A percentile compares a stretch with the other conserved stretches of the same genome.
Evolutionary conservation across 2,329 filamentous ascomycete genomes (phyloP).

Genomic region (Epichloe hybrida): DNA sequence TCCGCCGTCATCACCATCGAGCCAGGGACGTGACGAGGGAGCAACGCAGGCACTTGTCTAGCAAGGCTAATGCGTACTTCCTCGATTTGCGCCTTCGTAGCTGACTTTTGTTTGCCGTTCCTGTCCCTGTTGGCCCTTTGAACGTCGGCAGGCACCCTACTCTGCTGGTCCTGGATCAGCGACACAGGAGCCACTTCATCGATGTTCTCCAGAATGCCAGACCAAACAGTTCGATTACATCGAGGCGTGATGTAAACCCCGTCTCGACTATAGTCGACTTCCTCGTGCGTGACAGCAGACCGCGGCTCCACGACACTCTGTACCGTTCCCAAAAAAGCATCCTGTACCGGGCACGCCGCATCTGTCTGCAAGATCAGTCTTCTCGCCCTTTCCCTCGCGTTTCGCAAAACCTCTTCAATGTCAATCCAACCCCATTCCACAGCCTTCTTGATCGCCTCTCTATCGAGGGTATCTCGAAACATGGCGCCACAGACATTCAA

Average conservation of each 20-base stretch:
- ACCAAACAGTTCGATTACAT: constrained; percentile 1
- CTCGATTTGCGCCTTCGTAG: neutral
- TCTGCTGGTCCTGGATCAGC: neutral
- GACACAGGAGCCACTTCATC: neutral
- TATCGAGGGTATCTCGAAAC: constrained; percentile 11
- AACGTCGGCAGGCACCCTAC: neutral
- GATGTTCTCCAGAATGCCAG: neutral
- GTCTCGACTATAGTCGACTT: neutral
- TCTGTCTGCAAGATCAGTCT: neutral
- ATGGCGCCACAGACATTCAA: constrained; percentile 12
- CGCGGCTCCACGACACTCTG: neutral
- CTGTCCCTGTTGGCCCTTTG: neutral
- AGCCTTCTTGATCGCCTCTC: constrained; percentile 5
- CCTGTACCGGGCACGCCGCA: neutral
- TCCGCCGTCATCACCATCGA: neutral
- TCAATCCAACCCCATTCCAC: constrained; percentile 8
- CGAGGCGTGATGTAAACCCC: constrained; percentile 2
- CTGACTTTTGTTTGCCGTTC: neutral
- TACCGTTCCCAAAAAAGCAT: neutral
- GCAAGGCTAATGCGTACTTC: neutral
- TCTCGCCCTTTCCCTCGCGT: neutral
- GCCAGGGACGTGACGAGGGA: constrained; percentile 2
- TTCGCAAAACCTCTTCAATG: neutral
- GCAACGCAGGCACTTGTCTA: constrained; percentile 1
- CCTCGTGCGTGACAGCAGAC: neutral